Percentiles rank a stretch among this genome's conserved stretches.
Conservation (phyloP, 1,284 basidiomycete genomes). For the Puccinia novopanici region DNA sequence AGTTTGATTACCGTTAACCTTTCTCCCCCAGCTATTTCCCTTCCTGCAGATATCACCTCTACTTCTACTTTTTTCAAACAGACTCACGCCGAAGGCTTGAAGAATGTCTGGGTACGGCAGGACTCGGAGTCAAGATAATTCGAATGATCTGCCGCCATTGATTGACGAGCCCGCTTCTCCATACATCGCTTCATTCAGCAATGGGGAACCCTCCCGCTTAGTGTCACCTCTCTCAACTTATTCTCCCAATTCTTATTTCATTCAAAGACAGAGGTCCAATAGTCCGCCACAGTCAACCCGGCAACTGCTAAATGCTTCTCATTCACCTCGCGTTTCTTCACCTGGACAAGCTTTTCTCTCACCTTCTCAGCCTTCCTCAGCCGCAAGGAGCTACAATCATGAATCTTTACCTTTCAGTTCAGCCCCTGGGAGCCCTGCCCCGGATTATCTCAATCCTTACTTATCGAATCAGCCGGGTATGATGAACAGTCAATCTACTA, state of each 20-base stretch:
- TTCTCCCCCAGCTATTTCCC: not conserved
- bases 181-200: constrained; percentile 32
- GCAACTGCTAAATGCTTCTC: constrained; percentile 16
- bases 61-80: not conserved
- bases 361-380: constrained; percentile 18
- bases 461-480: not conserved
- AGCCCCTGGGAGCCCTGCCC: not conserved
- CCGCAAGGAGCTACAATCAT: not conserved
- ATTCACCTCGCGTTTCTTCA: constrained; percentile 7
- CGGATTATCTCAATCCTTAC: constrained; percentile 11
- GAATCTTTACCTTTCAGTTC: constrained; percentile 5
- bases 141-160: not conserved
- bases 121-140: constrained; percentile 22
- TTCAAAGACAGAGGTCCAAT: constrained; percentile 27
- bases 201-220: constrained; percentile 30
- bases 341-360: constrained; percentile 22
- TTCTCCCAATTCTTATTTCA: constrained; percentile 26
- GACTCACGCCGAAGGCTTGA: not conserved
- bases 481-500: not conserved
- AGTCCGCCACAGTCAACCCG: constrained; percentile 26
- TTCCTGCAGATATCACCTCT: not conserved
- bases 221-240: constrained; percentile 32
- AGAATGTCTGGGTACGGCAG: constrained; percentile 17
- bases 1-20: not conserved
- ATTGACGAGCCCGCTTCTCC: not conserved